phyloP scores from a whole-genome alignment of 2,329 filamentous ascomycete species.

The Fusarium piperis region DNA sequence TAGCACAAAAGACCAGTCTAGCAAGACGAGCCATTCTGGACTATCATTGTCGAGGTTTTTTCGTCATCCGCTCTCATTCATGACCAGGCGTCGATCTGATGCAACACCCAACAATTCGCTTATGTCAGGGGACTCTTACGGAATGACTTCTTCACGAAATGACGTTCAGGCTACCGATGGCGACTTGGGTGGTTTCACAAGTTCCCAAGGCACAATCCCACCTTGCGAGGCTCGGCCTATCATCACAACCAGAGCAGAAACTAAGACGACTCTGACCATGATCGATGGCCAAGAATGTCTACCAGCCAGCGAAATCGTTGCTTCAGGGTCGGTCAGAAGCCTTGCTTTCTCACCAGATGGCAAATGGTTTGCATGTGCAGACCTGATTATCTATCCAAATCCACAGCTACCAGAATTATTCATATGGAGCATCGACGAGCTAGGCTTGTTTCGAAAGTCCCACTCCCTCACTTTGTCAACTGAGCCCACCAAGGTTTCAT shows the following conservation, averaged over 20 bases:
- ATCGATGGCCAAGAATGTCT: fast-evolving
- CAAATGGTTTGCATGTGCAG: neutral
- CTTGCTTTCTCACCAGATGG: neutral
- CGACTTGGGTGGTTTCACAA: neutral
- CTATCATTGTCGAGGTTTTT: neutral
- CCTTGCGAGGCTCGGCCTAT: neutral
- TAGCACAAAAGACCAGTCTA: neutral
- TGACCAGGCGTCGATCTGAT: neutral
- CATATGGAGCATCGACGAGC: neutral
- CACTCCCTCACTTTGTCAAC: neutral
- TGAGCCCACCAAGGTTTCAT: neutral
- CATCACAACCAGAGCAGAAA: neutral
- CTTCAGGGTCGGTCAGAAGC: neutral
- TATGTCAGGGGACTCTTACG: neutral
- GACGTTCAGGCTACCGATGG: neutral
- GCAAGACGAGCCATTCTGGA: neutral
- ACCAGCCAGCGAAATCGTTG: neutral
- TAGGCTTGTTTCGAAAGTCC: neutral
- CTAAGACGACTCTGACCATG: neutral
- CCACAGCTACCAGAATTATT: neutral
- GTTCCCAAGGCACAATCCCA: neutral
- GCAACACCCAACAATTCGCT: neutral
- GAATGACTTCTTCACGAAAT: too few species aligned
- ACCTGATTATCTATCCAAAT: neutral
- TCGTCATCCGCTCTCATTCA: neutral